These are phyloP conservation scores for Basidioascus undulatus DNA, from an alignment of 768 basidiomycete species.

Conservation along the genomic window DNA sequence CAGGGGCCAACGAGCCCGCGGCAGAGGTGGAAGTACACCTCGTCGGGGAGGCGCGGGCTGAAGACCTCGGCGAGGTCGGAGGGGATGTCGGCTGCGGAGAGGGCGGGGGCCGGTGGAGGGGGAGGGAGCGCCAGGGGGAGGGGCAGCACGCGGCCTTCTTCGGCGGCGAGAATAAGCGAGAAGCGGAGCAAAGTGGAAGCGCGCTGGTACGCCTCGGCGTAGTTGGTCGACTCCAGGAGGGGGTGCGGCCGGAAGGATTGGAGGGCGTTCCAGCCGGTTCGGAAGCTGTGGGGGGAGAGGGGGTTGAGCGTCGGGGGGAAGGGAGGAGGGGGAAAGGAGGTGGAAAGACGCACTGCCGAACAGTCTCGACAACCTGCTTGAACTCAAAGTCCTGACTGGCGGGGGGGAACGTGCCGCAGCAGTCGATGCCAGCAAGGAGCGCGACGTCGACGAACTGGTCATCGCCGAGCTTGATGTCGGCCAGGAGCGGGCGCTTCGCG, in stretches of 20 bases:
- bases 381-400: conserved; percentile 16
- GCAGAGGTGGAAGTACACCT: conserved; percentile 87
- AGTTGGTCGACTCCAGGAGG: conserved; percentile 51
- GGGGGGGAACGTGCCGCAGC: conserved; percentile 26
- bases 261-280: conserved; percentile 8
- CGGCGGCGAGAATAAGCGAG: conserved; percentile 67
- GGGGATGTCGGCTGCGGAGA: conserved; percentile 71
- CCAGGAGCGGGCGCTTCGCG: conserved; percentile 51
- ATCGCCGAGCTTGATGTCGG: conserved; percentile 38
- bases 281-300: conserved; percentile 57
- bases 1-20: conserved; percentile 73
- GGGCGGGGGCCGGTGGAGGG: conserved; percentile 22
- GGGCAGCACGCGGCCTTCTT: conserved; percentile 24
- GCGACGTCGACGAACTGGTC: conserved; percentile 90
- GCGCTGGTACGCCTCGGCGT: conserved; percentile 65
- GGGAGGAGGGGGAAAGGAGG: no score
- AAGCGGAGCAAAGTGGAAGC: conserved; percentile 80
- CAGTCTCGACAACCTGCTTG: conserved; percentile 11
- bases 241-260: conserved; percentile 45
- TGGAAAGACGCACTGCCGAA: conserved; percentile 9
- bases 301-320: conserved; percentile 69
- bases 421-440: conserved; percentile 73
- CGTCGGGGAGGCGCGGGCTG: conserved; percentile 79
- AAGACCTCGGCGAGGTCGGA: conserved; percentile 82
- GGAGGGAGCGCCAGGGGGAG: conserved; percentile 30